Percentiles rank a stretch among this genome's conserved stretches.
Evolutionary conservation across 2,329 filamentous ascomycete genomes (phyloP).

Genomic region (Penicillium expansum): DNA sequence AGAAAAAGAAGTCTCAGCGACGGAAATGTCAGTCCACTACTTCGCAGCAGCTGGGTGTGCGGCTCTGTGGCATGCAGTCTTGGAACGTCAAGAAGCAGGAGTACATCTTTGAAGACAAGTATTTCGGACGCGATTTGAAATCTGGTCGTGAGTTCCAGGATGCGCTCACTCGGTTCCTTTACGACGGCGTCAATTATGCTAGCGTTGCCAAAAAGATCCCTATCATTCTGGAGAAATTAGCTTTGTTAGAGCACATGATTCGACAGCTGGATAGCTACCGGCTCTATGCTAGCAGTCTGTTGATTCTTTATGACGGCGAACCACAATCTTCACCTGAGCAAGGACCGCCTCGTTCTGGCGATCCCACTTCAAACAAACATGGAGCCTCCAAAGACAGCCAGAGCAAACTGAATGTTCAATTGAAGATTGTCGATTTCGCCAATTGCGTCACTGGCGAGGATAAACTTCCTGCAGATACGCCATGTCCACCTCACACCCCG

Average conservation of each 20-base stretch:
- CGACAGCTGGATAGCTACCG: slow-evolving; percentile 77
- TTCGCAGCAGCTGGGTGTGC: slow-evolving; percentile 83
- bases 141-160: slow-evolving; percentile 85
- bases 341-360: slow-evolving; percentile 22
- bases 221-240: slow-evolving; percentile 77
- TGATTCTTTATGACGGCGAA: slow-evolving; percentile 95
- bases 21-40: slow-evolving; percentile 92
- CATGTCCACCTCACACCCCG: slow-evolving; percentile 78
- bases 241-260: slow-evolving; percentile 79
- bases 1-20: slow-evolving; percentile 89
- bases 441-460: slow-evolving; percentile 94
- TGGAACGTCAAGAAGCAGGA: slow-evolving; percentile 82
- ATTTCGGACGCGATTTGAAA: slow-evolving; percentile 85
- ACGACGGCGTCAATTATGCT: slow-evolving; percentile 77
- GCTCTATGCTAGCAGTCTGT: slow-evolving; percentile 89
- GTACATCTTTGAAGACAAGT: slow-evolving; percentile 98
- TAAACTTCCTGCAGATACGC: slow-evolving; percentile 52
- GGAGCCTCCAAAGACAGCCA: slow-evolving; percentile 37
- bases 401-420: slow-evolving; percentile 55
- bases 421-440: slow-evolving; percentile 98
- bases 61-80: slow-evolving; percentile 92
- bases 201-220: slow-evolving; percentile 87
- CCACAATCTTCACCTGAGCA: slow-evolving; percentile 26
- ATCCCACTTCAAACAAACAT: slow-evolving; percentile 35
- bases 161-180: slow-evolving; percentile 84